Conservation (phyloP, 2,329 filamentous ascomycete species). For the Alternaria alternata region DNA sequence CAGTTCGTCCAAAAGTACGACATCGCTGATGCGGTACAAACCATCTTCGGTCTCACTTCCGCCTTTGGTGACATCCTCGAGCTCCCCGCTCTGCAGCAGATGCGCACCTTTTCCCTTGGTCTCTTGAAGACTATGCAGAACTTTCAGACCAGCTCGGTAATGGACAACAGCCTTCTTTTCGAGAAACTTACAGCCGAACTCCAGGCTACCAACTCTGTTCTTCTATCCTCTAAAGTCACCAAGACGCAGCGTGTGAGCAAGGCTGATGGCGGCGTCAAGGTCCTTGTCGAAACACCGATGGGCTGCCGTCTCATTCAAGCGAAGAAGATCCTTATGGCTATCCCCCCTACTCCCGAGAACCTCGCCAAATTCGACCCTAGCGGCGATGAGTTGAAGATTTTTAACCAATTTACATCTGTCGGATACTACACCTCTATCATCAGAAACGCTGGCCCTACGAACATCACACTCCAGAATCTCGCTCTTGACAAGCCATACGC, state of each 20-base stretch:
- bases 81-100: conserved; percentile 48
- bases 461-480: conserved; percentile 36
- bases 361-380: conserved; percentile 51
- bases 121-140: conserved; percentile 14
- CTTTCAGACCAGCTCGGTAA: conserved; percentile 19
- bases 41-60: conserved; percentile 33
- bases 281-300: conserved; percentile 23
- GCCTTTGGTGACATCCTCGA: conserved; percentile 52
- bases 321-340: conserved; percentile 54
- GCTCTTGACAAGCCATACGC: conserved; percentile 36
- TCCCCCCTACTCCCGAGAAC: conserved; percentile 51
- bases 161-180: conserved; percentile 38
- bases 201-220: conserved; percentile 10
- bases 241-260: conserved; percentile 37
- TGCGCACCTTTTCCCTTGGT: conserved; percentile 13
- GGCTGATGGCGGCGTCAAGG: conserved; percentile 5
- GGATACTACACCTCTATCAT: conserved; percentile 54
- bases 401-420: conserved; percentile 49
- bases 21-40: conserved; percentile 54
- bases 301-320: conserved; percentile 44
- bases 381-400: conserved; percentile 44
- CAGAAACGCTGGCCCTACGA: conserved; percentile 47
- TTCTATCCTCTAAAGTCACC: conserved; percentile 26
- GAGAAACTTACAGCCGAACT: conserved; percentile 19
- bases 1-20: conserved; percentile 60